Conservation (phyloP, 768 basidiomycete genomes). For the Boletus edulis region DNA sequence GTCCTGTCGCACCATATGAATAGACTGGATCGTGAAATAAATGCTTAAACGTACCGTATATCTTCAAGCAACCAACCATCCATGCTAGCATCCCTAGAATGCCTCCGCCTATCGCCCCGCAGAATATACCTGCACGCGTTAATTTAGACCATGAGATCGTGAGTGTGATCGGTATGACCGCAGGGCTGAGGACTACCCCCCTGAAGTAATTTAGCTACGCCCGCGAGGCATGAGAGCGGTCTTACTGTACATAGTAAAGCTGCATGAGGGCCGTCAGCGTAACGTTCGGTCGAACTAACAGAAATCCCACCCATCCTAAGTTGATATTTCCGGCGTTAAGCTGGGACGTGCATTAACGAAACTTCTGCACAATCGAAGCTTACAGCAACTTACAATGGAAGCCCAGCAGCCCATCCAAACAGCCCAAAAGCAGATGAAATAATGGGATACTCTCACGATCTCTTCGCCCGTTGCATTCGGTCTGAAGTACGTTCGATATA, state of each 20-base stretch:
- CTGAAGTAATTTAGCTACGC: slow-evolving; percentile 21
- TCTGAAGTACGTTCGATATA: slow-evolving; percentile 39
- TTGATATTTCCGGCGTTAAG: slow-evolving; percentile 45
- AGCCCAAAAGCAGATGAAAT: slow-evolving; percentile 42
- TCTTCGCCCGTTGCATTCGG: slow-evolving; percentile 37
- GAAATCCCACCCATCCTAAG: slow-evolving; percentile 42
- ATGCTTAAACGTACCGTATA: slow-evolving; percentile 33
- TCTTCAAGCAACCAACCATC: slow-evolving; percentile 53
- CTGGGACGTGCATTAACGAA: slow-evolving; percentile 20
- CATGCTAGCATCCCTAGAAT: slow-evolving; percentile 45
- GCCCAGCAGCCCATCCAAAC: slow-evolving; percentile 45
- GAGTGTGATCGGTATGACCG: slow-evolving; percentile 48
- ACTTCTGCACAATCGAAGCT: background rate
- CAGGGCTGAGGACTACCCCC: slow-evolving; percentile 48
- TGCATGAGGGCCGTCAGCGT: slow-evolving; percentile 7
- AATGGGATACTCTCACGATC: slow-evolving; percentile 40
- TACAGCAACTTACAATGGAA: slow-evolving; percentile 30
- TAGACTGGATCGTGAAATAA: background rate
- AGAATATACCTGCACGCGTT: slow-evolving; percentile 37
- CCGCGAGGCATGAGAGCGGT: background rate
- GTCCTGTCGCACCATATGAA: slow-evolving; percentile 21
- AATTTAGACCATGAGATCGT: slow-evolving; percentile 48
- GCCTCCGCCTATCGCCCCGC: slow-evolving; percentile 41
- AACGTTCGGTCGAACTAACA: background rate
- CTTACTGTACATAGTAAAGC: slow-evolving; percentile 47